Conservation (phyloP, 208 protist genomes). For the Entamoeba histolytica region DNA sequence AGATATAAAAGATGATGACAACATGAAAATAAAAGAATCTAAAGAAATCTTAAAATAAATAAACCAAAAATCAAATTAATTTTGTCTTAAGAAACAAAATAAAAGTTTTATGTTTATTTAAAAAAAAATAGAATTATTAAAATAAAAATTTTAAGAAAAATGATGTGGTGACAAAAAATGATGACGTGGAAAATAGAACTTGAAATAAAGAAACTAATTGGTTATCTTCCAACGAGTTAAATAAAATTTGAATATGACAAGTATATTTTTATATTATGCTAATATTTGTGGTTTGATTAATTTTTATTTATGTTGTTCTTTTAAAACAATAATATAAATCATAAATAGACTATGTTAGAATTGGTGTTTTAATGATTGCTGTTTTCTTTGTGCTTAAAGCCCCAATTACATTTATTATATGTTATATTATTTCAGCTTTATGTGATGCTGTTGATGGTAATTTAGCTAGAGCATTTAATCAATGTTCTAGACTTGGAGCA, state of each 20-base stretch:
- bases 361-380: not conserved
- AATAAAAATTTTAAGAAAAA: no score
- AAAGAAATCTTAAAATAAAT: no score
- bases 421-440: not conserved
- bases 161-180: no score
- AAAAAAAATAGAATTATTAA: no score
- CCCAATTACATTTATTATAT: not conserved
- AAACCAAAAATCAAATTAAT: no score
- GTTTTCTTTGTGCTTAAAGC: not conserved
- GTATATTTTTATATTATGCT: not conserved
- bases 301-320: not conserved
- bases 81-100: no score
- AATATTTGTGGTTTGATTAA: not conserved
- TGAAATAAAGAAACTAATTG: no score
- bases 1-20: no score
- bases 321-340: not conserved
- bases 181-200: no score
- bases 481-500: slow-evolving; percentile 5
- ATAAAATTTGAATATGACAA: not conserved
- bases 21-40: no score
- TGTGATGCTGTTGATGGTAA: slow-evolving; percentile 14
- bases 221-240: no score
- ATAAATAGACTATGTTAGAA: not conserved
- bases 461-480: slow-evolving; percentile 1
- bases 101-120: no score